A percentile compares a stretch with the other conserved stretches of the same genome.
Conservation (phyloP, 2,329 filamentous ascomycete genomes). For the Tolypocladium ophioglossoides region DNA sequence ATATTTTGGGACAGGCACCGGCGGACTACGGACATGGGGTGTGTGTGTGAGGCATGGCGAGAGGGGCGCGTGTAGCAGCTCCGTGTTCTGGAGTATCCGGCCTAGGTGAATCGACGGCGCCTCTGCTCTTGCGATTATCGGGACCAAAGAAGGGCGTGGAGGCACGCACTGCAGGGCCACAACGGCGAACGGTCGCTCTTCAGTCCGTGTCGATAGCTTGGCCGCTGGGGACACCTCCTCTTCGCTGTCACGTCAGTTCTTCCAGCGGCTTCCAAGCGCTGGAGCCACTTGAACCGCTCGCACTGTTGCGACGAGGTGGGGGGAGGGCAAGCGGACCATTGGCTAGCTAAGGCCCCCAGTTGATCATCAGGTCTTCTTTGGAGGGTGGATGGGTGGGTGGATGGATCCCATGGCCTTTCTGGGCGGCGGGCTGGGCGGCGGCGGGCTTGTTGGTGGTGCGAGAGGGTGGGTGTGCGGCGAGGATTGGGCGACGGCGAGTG, state of each 20-base stretch:
- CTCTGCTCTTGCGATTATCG: constrained; percentile 20
- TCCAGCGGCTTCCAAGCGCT: constrained; percentile 11
- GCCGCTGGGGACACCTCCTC: background rate
- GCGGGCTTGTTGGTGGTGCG: background rate
- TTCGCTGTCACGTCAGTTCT: constrained; percentile 1
- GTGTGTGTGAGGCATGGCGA: constrained; percentile 8
- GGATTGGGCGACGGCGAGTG: background rate
- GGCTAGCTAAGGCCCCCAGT: constrained; percentile 7
- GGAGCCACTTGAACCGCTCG: background rate
- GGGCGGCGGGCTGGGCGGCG: too few relatives aligned
- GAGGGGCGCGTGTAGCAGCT: constrained; percentile 15
- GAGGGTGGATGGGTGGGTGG: background rate
- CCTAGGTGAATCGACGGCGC: constrained; percentile 17
- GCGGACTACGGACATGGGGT: constrained; percentile 4
- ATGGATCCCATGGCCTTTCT: background rate
- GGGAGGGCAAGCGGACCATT: constrained; percentile 4
- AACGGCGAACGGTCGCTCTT: background rate
- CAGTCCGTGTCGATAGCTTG: background rate
- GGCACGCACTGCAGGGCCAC: background rate
- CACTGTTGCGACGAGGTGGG: constrained; percentile 2
- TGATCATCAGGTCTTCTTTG: constrained; percentile 12
- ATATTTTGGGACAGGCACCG: constrained; percentile 24
- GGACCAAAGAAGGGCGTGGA: constrained; percentile 5
- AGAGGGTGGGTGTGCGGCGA: background rate
- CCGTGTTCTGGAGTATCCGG: constrained; percentile 11